A percentile compares a stretch with the other conserved stretches of the same genome.
Evolutionary conservation across 108 stramenopile genomes (phyloP).

Genomic region (Nitzschia putrida): DNA sequence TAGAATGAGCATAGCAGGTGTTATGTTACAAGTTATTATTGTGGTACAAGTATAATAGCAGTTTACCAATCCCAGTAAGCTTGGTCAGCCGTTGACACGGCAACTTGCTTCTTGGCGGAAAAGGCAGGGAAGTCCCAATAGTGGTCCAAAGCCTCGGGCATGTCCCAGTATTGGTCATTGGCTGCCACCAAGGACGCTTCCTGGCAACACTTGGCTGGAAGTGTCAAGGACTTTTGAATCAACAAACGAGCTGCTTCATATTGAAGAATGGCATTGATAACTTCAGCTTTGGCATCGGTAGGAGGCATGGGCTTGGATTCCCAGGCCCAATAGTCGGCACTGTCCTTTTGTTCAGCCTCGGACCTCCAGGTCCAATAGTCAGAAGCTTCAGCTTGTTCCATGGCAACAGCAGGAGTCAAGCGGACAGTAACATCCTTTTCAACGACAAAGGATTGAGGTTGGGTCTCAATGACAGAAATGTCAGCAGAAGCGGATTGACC

Average conservation of each 20-base stretch:
- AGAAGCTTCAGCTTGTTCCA: neutral
- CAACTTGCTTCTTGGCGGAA: neutral
- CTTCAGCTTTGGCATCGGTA: neutral
- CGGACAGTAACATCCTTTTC: neutral
- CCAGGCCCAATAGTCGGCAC: conserved; percentile 3
- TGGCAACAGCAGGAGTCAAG: neutral
- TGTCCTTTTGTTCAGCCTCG: conserved; percentile 2
- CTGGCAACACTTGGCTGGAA: too few relatives aligned
- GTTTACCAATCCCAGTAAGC: neutral
- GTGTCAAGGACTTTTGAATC: too few relatives aligned
- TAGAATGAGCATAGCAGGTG: neutral
- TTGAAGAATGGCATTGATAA: neutral
- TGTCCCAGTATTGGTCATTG: neutral
- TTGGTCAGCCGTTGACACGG: neutral
- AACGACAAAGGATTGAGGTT: neutral
- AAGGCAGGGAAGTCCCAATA: neutral
- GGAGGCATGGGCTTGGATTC: neutral
- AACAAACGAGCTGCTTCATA: neutral
- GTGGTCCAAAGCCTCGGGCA: neutral
- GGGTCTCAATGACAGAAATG: neutral
- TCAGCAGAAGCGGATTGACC: neutral
- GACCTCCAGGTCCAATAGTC: conserved; percentile 3
- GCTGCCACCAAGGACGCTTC: neutral
- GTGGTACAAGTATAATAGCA: neutral
- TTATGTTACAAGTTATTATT: neutral